These are phyloP conservation scores for Xylaria sp. DNA, from an alignment of 2,329 filamentous ascomycete genomes.

Conservation along the genomic window DNA sequence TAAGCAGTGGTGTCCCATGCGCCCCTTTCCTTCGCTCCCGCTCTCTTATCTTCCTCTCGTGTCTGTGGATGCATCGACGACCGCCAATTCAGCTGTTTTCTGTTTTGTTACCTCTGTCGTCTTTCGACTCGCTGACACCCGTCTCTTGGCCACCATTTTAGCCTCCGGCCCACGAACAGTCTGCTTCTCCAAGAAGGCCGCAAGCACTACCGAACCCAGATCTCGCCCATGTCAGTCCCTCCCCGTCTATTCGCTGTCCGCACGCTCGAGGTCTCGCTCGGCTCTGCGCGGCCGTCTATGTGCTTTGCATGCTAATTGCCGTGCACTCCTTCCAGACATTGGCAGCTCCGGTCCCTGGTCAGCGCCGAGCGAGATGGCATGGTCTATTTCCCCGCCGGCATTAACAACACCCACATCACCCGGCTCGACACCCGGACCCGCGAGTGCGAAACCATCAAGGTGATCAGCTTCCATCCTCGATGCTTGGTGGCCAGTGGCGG, in stretches of 20 bases:
- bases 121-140: slow-evolving; percentile 21
- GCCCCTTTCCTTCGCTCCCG: neutral
- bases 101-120: too few relatives aligned
- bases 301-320: slow-evolving; percentile 28
- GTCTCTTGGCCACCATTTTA: slow-evolving; percentile 48
- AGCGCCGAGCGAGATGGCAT: slow-evolving; percentile 80
- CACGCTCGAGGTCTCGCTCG: slow-evolving; percentile 3
- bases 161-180: slow-evolving; percentile 72
- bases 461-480: slow-evolving; percentile 78
- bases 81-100: neutral
- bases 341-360: slow-evolving; percentile 90
- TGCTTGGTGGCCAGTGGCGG: slow-evolving; percentile 88
- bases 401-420: slow-evolving; percentile 72
- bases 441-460: slow-evolving; percentile 78
- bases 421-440: slow-evolving; percentile 74
- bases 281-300: neutral
- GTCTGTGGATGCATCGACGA: neutral
- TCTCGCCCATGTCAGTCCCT: slow-evolving; percentile 70
- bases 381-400: slow-evolving; percentile 85
- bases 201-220: slow-evolving; percentile 74
- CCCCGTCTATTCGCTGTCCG: slow-evolving; percentile 9
- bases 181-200: slow-evolving; percentile 70
- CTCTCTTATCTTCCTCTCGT: neutral
- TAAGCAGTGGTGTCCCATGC: slow-evolving; percentile 45
- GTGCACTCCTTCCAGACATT: slow-evolving; percentile 67